These are phyloP conservation scores for Aureobasidium sp. DNA, from an alignment of 2,329 filamentous ascomycete genomes.

Conservation along the genomic window DNA sequence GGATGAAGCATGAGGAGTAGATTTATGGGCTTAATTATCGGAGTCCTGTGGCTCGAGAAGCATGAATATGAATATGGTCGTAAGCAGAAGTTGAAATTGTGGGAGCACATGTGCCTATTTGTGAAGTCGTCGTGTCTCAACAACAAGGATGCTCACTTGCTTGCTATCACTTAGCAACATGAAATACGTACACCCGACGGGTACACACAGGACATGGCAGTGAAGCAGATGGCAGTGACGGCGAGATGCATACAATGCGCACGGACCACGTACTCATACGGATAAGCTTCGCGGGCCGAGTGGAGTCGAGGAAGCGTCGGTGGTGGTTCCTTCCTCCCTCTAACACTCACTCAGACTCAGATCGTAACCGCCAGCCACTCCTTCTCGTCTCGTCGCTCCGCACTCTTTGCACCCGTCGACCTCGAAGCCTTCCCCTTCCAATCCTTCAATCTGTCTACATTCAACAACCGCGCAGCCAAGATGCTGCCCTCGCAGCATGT, in stretches of 20 bases:
- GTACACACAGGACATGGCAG: background rate
- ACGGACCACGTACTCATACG: background rate
- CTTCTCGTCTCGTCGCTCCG: background rate
- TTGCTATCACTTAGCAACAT: background rate
- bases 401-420: background rate
- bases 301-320: background rate
- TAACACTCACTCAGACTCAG: background rate
- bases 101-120: background rate
- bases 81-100: background rate
- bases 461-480: constrained; percentile 9
- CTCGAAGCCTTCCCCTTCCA: background rate
- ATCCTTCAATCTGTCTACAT: background rate
- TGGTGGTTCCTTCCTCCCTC: background rate
- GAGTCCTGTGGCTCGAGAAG: background rate
- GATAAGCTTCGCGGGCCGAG: constrained; percentile 6
- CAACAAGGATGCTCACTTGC: background rate
- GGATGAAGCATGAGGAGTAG: constrained; percentile 1
- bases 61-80: background rate
- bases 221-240: background rate
- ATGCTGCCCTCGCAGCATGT: constrained; percentile 41
- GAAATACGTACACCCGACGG: background rate
- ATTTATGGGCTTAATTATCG: constrained; percentile 4
- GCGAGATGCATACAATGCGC: background rate
- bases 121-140: background rate
- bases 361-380: background rate